Base-by-base conservation (phyloP, 129 eudicot species). In the Heracleum sosnowskyi region DNA sequence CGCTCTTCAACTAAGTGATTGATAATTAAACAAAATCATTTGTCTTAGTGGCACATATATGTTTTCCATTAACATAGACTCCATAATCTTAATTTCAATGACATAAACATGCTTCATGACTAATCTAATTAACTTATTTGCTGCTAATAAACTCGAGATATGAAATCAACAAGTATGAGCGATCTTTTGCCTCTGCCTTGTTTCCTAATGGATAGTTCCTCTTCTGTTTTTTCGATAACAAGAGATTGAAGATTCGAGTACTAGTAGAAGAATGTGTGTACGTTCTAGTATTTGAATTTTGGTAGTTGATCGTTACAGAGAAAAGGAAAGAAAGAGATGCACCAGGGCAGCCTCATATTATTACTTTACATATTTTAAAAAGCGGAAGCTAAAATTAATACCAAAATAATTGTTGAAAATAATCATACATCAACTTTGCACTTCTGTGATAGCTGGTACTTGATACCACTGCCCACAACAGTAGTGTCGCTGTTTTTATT, bases 361-460 rank as follows among this genome's bases (percentile, higher is more conserved):
- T 66, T 66, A 0, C 72, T 66, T 66, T 66, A 66, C 40, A 66
- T 66, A 31, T 66, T 2, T 66, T 4, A 66, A 9, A 66, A 33
- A 28, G 16, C 39, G 16, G 2, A 16, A 28, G 39, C 39, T 4
- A 66, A 31, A 28, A 64, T 64, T 29, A 26, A 11, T 64, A 13
- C 70, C 37, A 13, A 64, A 57, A 9, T 49, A 49, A 49, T 49
- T 9, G 66, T 60, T 60, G 16, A 12, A 28, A 66, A 31, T n/a
- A 72, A 24, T 88, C 86, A 93, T n/a, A 93, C 92, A 36, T 42
- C 88, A 29, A 93, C 97, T 36, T 76, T 80, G 86, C 98, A 93
- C 60, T 82, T 83, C 85, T 82, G 78, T 0, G 86, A 44, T 26
- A 93, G 85, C 82, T 89, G 95, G 60, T 87, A 93, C 89, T 93